phyloP scores from a whole-genome alignment of 345 rosid genomes.

The Rhodomyrtus tomentosa region DNA sequence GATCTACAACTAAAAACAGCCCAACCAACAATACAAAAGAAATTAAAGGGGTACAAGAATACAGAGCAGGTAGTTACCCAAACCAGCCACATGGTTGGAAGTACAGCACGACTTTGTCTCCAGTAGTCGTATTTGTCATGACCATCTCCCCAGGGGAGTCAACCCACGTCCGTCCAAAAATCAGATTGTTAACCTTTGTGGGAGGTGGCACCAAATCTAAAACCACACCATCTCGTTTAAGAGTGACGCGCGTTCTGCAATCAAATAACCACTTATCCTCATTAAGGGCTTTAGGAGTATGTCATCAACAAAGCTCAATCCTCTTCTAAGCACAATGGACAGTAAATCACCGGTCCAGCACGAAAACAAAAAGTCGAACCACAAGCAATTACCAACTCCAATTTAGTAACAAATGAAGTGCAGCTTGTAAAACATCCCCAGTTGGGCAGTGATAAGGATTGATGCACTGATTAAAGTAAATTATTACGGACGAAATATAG shows the following conservation, averaged over 20 bases:
- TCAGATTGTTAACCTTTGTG: conserved; percentile 59
- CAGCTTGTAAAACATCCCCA: not conserved
- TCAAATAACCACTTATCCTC: not conserved
- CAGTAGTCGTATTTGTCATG: conserved; percentile 59
- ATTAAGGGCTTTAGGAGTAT: not conserved
- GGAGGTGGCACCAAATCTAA: conserved; percentile 75
- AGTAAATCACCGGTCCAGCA: not conserved
- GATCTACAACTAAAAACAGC: not conserved
- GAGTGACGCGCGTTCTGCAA: conserved; percentile 57
- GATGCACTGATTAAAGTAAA: not conserved
- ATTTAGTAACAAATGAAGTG: not conserved
- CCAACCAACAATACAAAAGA: not conserved
- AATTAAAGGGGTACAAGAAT: not conserved
- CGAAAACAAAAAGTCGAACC: not conserved
- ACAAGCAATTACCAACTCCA: not conserved
- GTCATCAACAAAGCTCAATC: not conserved
- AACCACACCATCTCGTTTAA: conserved; percentile 57
- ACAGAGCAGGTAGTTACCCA: conserved; percentile 30
- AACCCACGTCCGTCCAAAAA: conserved; percentile 78
- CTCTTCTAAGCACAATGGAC: not conserved
- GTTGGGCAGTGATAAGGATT: not conserved
- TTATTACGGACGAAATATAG: not conserved
- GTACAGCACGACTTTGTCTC: conserved; percentile 68
- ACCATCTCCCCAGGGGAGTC: conserved; percentile 81
- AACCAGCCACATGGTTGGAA: conserved; percentile 88